phyloP scores from a whole-genome alignment of 305 asterid species.

The Solanum hybrid region DNA sequence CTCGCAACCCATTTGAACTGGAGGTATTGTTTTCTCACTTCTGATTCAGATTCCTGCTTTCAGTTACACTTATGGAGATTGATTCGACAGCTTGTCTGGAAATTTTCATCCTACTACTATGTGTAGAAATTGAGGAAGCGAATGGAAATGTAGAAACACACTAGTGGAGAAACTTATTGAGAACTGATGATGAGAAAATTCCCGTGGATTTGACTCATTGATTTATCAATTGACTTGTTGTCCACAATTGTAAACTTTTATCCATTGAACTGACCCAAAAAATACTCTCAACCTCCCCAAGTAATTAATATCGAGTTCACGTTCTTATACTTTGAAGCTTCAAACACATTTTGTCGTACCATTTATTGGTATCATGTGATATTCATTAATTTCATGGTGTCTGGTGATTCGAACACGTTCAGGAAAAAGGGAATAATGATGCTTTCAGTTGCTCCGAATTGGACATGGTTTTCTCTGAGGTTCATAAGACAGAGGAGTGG shows the following conservation, averaged over 20 bases:
- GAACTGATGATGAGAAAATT: not conserved
- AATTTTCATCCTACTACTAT: not conserved
- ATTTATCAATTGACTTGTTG: not conserved
- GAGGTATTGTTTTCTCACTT: not conserved
- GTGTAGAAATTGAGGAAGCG: not conserved
- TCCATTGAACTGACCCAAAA: not conserved
- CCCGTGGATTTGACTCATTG: not conserved
- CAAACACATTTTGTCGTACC: not conserved
- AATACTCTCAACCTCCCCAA: not conserved
- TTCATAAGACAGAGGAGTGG: conserved; percentile 58
- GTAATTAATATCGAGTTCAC: not conserved
- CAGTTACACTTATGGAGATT: not conserved
- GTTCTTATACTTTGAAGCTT: not conserved
- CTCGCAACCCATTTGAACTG: not conserved
- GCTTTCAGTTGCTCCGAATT: conserved; percentile 74
- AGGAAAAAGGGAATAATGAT: conserved; percentile 59
- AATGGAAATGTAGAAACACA: not conserved
- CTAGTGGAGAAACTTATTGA: not conserved
- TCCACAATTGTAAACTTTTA: not conserved
- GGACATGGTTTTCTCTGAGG: conserved; percentile 53
- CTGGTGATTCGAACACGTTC: conserved; percentile 17
- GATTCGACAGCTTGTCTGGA: not conserved
- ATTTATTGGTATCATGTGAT: not conserved
- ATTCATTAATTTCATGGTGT: conserved; percentile 9
- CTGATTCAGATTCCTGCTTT: not conserved